These are phyloP conservation scores for Pseudonitzschia multistriata DNA, from an alignment of 108 stramenopile genomes.

Conservation along the genomic window DNA sequence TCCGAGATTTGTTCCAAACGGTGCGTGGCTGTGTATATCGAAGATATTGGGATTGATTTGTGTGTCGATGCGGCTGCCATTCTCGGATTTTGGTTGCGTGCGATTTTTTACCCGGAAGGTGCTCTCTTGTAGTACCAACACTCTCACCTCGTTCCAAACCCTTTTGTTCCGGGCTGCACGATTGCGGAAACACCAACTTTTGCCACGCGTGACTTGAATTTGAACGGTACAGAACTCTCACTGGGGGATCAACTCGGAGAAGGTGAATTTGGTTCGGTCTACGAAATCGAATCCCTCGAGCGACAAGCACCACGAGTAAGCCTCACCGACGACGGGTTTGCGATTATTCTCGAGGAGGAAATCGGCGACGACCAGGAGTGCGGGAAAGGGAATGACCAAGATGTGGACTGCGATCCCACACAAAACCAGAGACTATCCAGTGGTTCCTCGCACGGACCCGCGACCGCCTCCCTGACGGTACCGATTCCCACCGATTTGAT, in stretches of 20 bases:
- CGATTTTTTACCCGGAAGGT: background rate
- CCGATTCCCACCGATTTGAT: conserved; percentile 3
- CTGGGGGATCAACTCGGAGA: conserved; percentile 11
- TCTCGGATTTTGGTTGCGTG: too few species aligned
- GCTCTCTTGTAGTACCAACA: background rate
- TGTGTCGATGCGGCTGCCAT: too few species aligned
- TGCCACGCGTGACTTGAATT: too few species aligned
- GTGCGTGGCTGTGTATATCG: background rate
- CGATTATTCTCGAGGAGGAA: background rate
- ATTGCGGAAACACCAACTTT: too few species aligned
- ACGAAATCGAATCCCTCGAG: conserved; percentile 2
- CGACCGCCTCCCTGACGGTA: conserved; percentile 1
- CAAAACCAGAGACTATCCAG: too few species aligned
- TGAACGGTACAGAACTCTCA: conserved; percentile 11
- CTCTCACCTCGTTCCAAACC: background rate
- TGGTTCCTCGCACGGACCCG: background rate
- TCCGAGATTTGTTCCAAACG: conserved; percentile 6
- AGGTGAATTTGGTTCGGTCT: conserved; percentile 8
- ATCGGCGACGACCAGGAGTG: background rate
- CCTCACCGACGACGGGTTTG: background rate
- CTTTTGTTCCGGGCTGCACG: background rate
- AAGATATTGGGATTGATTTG: background rate
- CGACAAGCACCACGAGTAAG: background rate
- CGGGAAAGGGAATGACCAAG: background rate
- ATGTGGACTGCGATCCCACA: background rate